These are phyloP conservation scores for Cymodocea nodosa DNA, from an alignment of 116 monocot species.

Conservation along the genomic window DNA sequence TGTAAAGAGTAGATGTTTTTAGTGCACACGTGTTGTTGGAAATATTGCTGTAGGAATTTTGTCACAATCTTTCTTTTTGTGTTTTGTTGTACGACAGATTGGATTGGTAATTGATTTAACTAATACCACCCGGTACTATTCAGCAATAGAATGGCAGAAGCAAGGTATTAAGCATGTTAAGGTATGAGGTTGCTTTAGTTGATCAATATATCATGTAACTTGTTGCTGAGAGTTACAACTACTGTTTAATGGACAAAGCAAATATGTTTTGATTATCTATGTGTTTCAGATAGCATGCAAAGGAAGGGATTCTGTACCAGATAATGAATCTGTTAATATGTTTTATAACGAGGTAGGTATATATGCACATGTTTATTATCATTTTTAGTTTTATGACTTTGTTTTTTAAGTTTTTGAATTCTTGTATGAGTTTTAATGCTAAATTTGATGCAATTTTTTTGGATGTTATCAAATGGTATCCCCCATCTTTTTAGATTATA, in stretches of 20 bases:
- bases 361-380: neutral
- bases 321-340: constrained; percentile 70
- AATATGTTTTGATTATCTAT: constrained; percentile 1
- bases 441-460: too few species aligned
- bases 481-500: too few species aligned
- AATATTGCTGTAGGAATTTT: constrained; percentile 1
- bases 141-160: constrained; percentile 58
- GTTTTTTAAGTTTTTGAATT: too few species aligned
- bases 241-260: constrained; percentile 1
- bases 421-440: too few species aligned
- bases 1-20: neutral
- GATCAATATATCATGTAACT: neutral
- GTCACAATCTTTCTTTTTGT: neutral
- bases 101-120: constrained; percentile 96
- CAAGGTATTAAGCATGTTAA: constrained; percentile 82
- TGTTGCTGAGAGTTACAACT: neutral
- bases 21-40: neutral
- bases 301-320: constrained; percentile 89
- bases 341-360: constrained; percentile 65
- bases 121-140: constrained; percentile 83
- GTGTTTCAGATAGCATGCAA: constrained; percentile 70
- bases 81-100: constrained; percentile 33
- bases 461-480: too few species aligned
- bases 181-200: constrained; percentile 24
- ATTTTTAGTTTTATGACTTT: neutral